Base-by-base conservation (phyloP, 2,329 filamentous ascomycete genomes). In the Cadophora luteo-olivacea region DNA sequence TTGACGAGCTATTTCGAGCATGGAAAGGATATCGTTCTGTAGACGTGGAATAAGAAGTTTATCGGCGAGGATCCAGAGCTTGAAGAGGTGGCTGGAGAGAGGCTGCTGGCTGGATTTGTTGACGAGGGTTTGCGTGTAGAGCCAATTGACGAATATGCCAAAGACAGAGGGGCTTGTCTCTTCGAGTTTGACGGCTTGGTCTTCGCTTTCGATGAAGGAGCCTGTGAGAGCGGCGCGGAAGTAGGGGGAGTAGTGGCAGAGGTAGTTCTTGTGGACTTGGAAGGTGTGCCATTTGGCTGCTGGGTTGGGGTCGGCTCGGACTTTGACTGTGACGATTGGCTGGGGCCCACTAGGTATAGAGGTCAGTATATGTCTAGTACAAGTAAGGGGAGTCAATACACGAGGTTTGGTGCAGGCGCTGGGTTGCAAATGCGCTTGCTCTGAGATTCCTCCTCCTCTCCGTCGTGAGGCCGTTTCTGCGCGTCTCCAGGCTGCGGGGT, bases 231-330 rank as follows among this genome's bases (percentile, higher is more conserved):
- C 64, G 4, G 60, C 55, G 5, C 52, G 24, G 55, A 70, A 70
- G 54, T 64, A 68, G 4, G 58, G 45, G 1, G 69, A 70, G 25
- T 66, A 61, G 25, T 64, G 51, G 54, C 66, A 67, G 24, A 70
- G 41, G 61, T 67, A 65, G 29, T 68, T 62, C 16, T 70, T 67
- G 24, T 72, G 68, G 19, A 70, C 32, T 25, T 19, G 19, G 63
- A 71, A 71, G 49, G 54, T 24, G 38, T 54, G 45, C 45, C 45
- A 49, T 61, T 11, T 33, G 33, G 33, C 33, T 24, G 14, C 6
- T 32, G 24, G 52, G 24, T 33, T 9, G 16, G 19, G 19, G 25
- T 33, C 8, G 33, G 14, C 32, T 3, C 14, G 38, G 57, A 24
- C 22, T 33, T 38, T 38, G 16, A 61, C 32, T 8, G 32, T 61